Evolutionary conservation across 495 filamentous ascomycete genomes (phyloP), one percentile per base, ranked within the genome.

Genomic region (Xylaria telfairii): DNA sequence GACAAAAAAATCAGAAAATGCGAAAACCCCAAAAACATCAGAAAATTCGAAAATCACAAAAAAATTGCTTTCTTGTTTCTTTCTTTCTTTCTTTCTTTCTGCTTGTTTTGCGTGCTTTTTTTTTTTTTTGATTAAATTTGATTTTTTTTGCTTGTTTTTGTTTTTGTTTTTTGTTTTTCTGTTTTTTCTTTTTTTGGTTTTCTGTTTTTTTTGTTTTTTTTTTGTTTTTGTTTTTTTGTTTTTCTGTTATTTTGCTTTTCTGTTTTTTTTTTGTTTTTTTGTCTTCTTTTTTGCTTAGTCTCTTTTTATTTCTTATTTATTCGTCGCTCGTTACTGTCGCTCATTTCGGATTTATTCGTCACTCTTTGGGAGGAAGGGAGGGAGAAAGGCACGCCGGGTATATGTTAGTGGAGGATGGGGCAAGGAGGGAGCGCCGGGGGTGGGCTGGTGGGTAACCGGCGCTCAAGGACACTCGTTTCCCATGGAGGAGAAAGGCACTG

Each of bases 391-490:
- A 54, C 51, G 51, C 51, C 51, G 51, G 26, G 51, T 13, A n/a
- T n/a, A n/a, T n/a, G n/a, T n/a, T n/a, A n/a, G n/a, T n/a, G n/a
- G n/a, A n/a, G n/a, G n/a, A n/a, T n/a, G n/a, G n/a, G n/a, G n/a
- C n/a, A 54, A 24, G 51, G 51, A 30, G 51, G 51, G 51, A 54
- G 51, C 51, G 51, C 51, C 51, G 51, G 51, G 51, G 51, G 51
- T 28, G 51, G 51, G 51, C 26, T 54, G 51, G 51, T 2, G 51
- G 51, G 51, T 54, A 54, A 54, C 51, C 51, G 51, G 51, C 51
- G 51, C 51, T 54, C 51, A n/a, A n/a, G n/a, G n/a, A n/a, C n/a
- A n/a, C n/a, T n/a, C n/a, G n/a, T 49, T 10, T 24, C 3, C 44
- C 19, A 47, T 17, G 19, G 17, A 2, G 12, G 12, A 54, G 51